These are phyloP conservation scores for Cyberlindnera americana DNA, from an alignment of 805 yeast genomes.

Conservation along the genomic window DNA sequence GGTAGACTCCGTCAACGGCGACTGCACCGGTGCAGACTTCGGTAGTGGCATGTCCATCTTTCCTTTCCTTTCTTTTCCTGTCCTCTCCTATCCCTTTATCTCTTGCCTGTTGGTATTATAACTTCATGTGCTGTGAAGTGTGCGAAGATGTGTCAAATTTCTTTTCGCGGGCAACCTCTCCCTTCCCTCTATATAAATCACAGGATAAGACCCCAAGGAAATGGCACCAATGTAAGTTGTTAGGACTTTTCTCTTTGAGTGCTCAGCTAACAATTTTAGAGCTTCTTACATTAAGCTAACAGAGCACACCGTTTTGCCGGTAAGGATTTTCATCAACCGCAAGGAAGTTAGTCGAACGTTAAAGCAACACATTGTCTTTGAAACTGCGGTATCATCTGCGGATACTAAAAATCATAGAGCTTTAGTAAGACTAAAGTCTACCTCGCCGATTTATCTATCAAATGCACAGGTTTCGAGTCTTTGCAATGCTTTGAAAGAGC, in stretches of 20 bases:
- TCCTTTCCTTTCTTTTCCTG: too few relatives aligned
- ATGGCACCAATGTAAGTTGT: constrained; percentile 18
- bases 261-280: constrained; percentile 6
- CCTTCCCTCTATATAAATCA: not conserved
- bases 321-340: constrained; percentile 16
- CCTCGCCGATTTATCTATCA: constrained; percentile 18
- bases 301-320: constrained; percentile 8
- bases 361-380: constrained; percentile 12
- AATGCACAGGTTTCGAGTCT: constrained; percentile 21
- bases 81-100: too few relatives aligned
- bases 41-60: constrained; percentile 3
- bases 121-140: too few relatives aligned
- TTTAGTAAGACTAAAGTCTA: constrained; percentile 14
- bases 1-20: constrained; percentile 15
- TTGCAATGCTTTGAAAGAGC: constrained; percentile 13
- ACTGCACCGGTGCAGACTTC: constrained; percentile 20
- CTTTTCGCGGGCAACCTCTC: not conserved
- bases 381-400: constrained; percentile 21
- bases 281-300: constrained; percentile 18
- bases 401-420: constrained; percentile 20
- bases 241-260: not conserved
- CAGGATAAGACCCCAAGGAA: not conserved
- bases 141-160: too few relatives aligned
- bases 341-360: not conserved
- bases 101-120: too few relatives aligned